A percentile compares a stretch with the other conserved stretches of the same genome.
phyloP scores from a whole-genome alignment of 306 rosid species.

The Vigna reflexopilosa region DNA sequence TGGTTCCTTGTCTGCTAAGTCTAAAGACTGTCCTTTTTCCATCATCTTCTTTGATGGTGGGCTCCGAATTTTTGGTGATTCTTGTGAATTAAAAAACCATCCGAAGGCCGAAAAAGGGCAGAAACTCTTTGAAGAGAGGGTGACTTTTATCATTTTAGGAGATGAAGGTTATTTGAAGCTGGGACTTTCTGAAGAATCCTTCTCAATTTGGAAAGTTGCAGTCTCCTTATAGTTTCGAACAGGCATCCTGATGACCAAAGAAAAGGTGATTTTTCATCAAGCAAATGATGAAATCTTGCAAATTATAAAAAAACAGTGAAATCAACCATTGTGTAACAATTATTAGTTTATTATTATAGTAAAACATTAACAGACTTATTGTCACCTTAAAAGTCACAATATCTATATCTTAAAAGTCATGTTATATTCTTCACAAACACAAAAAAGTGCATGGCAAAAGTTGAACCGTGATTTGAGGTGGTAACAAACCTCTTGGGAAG shows the following conservation, averaged over 20 bases:
- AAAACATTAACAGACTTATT: conserved; percentile 8
- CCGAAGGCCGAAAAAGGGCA: conserved; percentile 65
- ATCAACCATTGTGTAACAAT: conserved; percentile 15
- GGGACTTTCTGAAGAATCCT: conserved; percentile 88
- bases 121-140: conserved; percentile 93
- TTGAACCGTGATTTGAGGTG: conserved; percentile 41
- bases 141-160: conserved; percentile 88
- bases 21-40: conserved; percentile 85
- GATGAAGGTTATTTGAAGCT: conserved; percentile 94
- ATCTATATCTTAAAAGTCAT: conserved; percentile 2
- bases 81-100: conserved; percentile 75
- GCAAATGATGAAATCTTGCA: conserved; percentile 29
- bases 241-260: conserved; percentile 76
- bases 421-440: conserved; percentile 29
- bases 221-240: conserved; percentile 85
- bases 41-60: conserved; percentile 88
- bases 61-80: conserved; percentile 79
- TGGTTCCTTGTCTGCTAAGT: conserved; percentile 80
- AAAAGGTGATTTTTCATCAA: background rate
- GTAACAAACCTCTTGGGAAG: conserved; percentile 90
- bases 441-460: conserved; percentile 28
- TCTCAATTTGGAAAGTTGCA: conserved; percentile 92
- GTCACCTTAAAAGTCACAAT: conserved; percentile 12
- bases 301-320: background rate
- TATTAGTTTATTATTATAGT: conserved; percentile 29